phyloP scores from a whole-genome alignment of 805 yeast species.

The Isabelozyma rhagii region DNA sequence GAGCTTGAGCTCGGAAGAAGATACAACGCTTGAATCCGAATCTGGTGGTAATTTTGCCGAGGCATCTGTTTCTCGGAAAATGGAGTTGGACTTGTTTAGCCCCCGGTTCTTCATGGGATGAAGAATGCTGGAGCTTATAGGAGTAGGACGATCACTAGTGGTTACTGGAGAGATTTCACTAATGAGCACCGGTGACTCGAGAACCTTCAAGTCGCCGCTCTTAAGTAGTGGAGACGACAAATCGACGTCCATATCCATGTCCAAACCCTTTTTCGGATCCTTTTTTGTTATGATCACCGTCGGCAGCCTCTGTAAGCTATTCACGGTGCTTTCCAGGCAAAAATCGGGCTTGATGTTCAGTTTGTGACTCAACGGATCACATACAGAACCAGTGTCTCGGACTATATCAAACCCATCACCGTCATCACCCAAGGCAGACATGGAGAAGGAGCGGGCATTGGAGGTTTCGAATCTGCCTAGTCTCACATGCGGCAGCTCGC shows the following conservation, averaged over 20 bases:
- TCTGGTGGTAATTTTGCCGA: background rate
- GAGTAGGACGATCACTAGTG: background rate
- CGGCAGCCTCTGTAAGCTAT: background rate
- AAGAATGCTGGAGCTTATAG: slow-evolving; percentile 7
- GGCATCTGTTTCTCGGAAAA: slow-evolving; percentile 12
- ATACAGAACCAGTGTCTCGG: background rate
- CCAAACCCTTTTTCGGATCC: background rate
- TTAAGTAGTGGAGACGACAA: background rate
- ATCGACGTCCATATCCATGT: background rate
- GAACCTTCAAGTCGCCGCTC: background rate
- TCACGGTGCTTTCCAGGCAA: background rate
- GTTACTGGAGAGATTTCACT: slow-evolving; percentile 10
- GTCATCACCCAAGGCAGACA: background rate
- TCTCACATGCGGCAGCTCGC: background rate
- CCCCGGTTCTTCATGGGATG: slow-evolving; percentile 10
- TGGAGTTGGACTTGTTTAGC: slow-evolving; percentile 4
- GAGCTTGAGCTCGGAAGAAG: background rate
- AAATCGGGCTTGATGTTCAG: background rate
- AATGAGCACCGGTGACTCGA: background rate
- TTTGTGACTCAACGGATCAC: background rate
- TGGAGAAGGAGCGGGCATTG: background rate
- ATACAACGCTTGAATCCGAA: background rate
- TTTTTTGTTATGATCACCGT: background rate
- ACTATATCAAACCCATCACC: too few relatives aligned
- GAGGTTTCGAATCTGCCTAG: background rate